phyloP scores from a whole-genome alignment of 2,329 filamentous ascomycete species.

The Pseudogymnoascus sp. region DNA sequence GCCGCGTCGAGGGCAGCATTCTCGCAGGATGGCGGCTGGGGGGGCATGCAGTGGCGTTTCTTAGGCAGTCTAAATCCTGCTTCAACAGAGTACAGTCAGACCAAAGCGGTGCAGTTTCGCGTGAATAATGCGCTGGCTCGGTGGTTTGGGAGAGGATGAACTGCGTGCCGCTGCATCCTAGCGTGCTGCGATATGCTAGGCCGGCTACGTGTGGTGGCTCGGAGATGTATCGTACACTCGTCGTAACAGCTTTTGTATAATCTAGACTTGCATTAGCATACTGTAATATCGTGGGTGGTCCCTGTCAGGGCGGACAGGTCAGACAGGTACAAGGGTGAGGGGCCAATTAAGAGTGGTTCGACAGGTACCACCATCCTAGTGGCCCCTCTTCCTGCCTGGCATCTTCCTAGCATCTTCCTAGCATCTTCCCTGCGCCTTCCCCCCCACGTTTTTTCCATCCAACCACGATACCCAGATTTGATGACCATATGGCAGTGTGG shows the following conservation, averaged over 20 bases:
- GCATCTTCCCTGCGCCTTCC: not conserved
- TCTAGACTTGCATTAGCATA: slow-evolving; percentile 7
- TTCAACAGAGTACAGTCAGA: not conserved
- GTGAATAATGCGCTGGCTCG: not conserved
- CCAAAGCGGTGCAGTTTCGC: not conserved
- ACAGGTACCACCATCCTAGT: not conserved
- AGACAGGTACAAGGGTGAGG: slow-evolving; percentile 1
- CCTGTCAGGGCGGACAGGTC: not conserved
- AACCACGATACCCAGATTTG: slow-evolving; percentile 1
- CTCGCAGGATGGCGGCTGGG: not conserved
- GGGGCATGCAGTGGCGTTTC: not conserved
- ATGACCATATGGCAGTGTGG: not conserved
- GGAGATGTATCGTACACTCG: not conserved
- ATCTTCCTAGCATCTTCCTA: slow-evolving; percentile 1
- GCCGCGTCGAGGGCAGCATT: not conserved
- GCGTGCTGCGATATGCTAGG: not conserved
- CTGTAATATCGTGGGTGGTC: slow-evolving; percentile 7
- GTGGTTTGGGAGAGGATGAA: not conserved
- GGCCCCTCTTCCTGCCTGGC: not conserved
- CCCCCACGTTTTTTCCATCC: slow-evolving; percentile 5
- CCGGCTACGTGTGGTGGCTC: not conserved
- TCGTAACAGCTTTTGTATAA: not conserved
- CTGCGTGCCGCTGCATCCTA: not conserved
- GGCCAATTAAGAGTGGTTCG: slow-evolving; percentile 4
- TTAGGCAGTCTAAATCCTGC: not conserved